Base-by-base conservation (phyloP, 495 filamentous ascomycete species). In the Schizothecium vesticola region DNA sequence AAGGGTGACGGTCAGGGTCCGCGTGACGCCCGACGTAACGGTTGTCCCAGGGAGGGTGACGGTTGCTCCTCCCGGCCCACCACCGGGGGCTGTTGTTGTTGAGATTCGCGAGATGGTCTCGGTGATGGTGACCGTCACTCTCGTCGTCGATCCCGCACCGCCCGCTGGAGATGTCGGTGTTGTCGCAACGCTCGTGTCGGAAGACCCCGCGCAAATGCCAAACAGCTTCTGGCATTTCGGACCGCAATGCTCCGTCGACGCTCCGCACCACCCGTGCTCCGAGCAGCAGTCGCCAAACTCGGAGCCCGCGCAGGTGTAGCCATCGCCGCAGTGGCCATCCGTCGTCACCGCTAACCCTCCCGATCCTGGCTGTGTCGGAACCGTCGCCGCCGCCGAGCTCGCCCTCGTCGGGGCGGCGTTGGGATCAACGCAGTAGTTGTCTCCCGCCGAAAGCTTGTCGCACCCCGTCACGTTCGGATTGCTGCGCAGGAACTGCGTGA, bases 401-500 rank as follows among this genome's bases (percentile, higher is more conserved):
- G 33, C 43, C 23, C n/a, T 19, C 1, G 56, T 56, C 29, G 65
- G 26, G 2, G 57, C 59, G 23, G 26, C 36, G 25, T 60, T 66
- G 8, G 21, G 56, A 23, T 72, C 70, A 33, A 72, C 67, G 43
- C 70, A 72, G 29, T 72, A 72, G 51, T 63, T 59, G 19, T 28
- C 29, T 5, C 67, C 70, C 1, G 60, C 58, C 3, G 31, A n/a
- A n/a, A 72, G 70, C 16, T 59, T 60, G 25, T 68, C 69, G 60
- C 70, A 72, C 23, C 70, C 59, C 25, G 58, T 69, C 10, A 72
- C 33, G 12, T 13, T 29, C 2, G 70, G 70, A 59, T 72, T 72
- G 22, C 36, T 63, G 25, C 67, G 70, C 28, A 72, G 70, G 12
- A 72, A 69, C 60, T 72, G 70, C 11, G 67, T 66, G 28, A 72